phyloP scores from a whole-genome alignment of 2,329 filamentous ascomycete genomes.

The Nannizzia gypsea region DNA sequence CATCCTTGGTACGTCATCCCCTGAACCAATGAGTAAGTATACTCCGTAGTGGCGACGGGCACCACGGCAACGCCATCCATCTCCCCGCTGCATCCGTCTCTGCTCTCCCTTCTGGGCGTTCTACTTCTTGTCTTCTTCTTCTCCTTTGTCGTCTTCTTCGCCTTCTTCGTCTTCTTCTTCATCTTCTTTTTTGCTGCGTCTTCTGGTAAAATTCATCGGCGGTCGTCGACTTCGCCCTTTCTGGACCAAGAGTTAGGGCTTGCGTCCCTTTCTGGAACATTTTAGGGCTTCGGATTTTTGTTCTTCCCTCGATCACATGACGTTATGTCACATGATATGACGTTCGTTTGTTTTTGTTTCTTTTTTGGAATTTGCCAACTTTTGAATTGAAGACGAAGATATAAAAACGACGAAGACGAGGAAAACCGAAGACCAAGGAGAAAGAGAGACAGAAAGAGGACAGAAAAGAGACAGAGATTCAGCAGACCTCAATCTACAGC shows the following conservation, averaged over 20 bases:
- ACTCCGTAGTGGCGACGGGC: conserved; percentile 15
- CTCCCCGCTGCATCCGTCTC: neutral
- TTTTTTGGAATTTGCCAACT: neutral
- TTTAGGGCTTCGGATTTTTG: neutral
- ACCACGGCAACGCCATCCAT: conserved; percentile 16
- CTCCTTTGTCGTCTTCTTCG: neutral
- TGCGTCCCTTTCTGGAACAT: neutral
- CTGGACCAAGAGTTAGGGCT: neutral
- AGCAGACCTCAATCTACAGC: neutral
- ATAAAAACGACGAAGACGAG: neutral
- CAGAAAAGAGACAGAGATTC: neutral
- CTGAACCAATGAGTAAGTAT: conserved; percentile 14
- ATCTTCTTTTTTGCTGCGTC: neutral
- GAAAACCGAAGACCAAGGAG: neutral
- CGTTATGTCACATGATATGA: neutral
- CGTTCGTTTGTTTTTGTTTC: neutral
- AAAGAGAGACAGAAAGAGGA: too few relatives aligned
- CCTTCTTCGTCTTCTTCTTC: neutral
- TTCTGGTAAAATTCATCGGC: neutral
- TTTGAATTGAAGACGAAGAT: neutral
- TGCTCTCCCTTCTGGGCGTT: neutral
- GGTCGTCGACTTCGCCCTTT: conserved; percentile 1
- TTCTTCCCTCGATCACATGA: neutral
- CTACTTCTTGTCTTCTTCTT: neutral
- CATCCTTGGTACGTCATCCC: conserved; percentile 1